Conservation (phyloP, 1,139 yeast genomes). For the Diutina siamensis region DNA sequence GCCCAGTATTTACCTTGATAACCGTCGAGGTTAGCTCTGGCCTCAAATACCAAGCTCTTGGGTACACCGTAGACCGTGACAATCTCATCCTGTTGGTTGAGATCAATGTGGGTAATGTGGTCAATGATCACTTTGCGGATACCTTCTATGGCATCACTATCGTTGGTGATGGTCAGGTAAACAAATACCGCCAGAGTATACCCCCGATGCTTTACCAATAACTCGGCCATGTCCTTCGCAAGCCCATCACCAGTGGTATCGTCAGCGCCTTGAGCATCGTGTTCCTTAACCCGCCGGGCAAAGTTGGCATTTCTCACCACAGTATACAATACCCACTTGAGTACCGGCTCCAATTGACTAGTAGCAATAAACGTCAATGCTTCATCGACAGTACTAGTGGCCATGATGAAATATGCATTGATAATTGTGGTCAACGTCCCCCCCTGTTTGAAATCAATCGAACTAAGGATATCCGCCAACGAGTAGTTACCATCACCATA, state of each 20-base stretch:
- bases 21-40: neutral
- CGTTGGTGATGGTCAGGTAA: slow-evolving; percentile 3
- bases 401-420: neutral
- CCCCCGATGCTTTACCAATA: neutral
- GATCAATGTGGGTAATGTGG: neutral
- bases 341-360: neutral
- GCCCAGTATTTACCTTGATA: neutral
- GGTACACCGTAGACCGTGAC: neutral
- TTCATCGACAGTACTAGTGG: neutral
- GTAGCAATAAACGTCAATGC: neutral
- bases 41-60: neutral
- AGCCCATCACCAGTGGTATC: neutral
- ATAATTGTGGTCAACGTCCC: neutral
- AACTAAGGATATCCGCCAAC: neutral
- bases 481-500: neutral
- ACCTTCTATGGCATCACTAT: neutral
- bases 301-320: neutral
- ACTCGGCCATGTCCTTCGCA: neutral
- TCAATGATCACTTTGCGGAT: neutral
- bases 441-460: neutral
- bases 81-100: neutral
- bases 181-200: neutral
- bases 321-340: neutral
- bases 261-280: neutral
- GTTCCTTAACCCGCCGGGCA: neutral